Conservation (phyloP, 208 protist genomes). For the Leptomonas pyrrhocoris region DNA sequence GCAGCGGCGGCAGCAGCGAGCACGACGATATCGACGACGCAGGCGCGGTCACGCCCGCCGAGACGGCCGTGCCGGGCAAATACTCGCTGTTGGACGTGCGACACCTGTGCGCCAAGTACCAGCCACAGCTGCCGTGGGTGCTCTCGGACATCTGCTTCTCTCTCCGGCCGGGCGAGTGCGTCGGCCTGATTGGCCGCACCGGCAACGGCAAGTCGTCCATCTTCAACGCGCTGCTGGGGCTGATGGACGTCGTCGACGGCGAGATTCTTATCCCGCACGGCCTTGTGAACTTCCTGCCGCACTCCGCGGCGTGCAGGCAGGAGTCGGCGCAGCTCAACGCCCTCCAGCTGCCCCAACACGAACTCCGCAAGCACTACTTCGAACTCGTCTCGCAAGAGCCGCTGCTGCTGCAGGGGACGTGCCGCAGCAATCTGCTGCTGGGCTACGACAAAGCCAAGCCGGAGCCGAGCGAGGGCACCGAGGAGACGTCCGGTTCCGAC, state of each 20-base stretch:
- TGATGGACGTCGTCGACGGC: slow-evolving; percentile 89
- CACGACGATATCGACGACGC: not conserved
- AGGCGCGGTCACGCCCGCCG: not conserved
- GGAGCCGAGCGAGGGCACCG: not conserved
- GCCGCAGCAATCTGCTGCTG: slow-evolving; percentile 93
- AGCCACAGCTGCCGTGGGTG: slow-evolving; percentile 62
- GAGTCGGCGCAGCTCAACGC: slow-evolving; percentile 23
- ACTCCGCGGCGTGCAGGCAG: slow-evolving; percentile 14
- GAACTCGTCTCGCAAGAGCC: slow-evolving; percentile 99
- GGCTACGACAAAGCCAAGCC: slow-evolving; percentile 34
- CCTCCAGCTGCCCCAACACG: slow-evolving; percentile 19
- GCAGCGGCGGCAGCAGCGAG: slow-evolving; percentile 8
- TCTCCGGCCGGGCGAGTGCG: slow-evolving; percentile 54
- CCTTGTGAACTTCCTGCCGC: slow-evolving; percentile 32
- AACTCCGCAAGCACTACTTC: slow-evolving; percentile 87
- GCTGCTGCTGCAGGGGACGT: slow-evolving; percentile 94
- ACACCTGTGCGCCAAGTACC: slow-evolving; percentile 73
- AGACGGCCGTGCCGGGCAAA: slow-evolving; percentile 3
- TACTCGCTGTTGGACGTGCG: slow-evolving; percentile 57
- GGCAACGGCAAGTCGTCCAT: slow-evolving; percentile 89
- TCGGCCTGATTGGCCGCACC: slow-evolving; percentile 80
- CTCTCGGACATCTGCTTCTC: slow-evolving; percentile 66
- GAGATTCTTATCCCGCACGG: slow-evolving; percentile 36
- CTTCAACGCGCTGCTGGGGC: slow-evolving; percentile 73
- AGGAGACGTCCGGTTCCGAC: too few relatives aligned